A percentile compares a stretch with the other conserved stretches of the same genome.
phyloP scores from a whole-genome alignment of 2,329 filamentous ascomycete genomes.

The Neocucurbitaria cava region DNA sequence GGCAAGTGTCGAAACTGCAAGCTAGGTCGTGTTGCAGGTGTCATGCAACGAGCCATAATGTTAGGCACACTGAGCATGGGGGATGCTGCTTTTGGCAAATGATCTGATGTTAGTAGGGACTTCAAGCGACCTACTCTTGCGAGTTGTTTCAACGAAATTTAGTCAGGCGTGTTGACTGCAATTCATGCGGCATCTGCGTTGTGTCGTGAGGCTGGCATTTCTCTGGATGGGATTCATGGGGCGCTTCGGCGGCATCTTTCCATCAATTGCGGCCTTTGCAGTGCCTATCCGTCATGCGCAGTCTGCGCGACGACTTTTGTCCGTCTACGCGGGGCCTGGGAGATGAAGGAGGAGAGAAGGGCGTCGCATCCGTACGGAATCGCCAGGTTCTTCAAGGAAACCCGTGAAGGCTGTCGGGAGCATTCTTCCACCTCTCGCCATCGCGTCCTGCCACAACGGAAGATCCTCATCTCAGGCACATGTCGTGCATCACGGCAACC shows the following conservation, averaged over 20 bases:
- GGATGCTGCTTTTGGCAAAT: slow-evolving; percentile 5
- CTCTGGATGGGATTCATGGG: neutral
- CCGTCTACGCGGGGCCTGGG: neutral
- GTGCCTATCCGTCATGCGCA: slow-evolving; percentile 12
- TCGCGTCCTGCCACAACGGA: slow-evolving; percentile 10
- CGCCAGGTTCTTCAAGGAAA: slow-evolving; percentile 8
- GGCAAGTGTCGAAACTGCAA: slow-evolving; percentile 17
- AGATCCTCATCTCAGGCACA: slow-evolving; percentile 4
- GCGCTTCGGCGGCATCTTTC: neutral
- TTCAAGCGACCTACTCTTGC: neutral
- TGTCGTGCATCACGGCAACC: slow-evolving; percentile 7
- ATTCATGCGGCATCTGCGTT: neutral
- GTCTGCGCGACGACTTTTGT: slow-evolving; percentile 3
- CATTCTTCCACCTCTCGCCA: slow-evolving; percentile 30
- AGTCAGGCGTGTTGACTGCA: neutral
- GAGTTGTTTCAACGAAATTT: neutral
- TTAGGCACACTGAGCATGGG: slow-evolving; percentile 19
- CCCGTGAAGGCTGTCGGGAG: slow-evolving; percentile 10
- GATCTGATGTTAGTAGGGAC: neutral
- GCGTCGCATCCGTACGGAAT: slow-evolving; percentile 8
- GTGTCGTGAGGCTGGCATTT: neutral
- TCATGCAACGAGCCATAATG: slow-evolving; percentile 20
- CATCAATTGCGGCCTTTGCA: neutral
- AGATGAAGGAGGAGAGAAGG: slow-evolving; percentile 8
- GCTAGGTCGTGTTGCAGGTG: slow-evolving; percentile 17